These are phyloP conservation scores for Talaromyces sp. DNA, from an alignment of 2,329 filamentous ascomycete genomes.

Conservation along the genomic window DNA sequence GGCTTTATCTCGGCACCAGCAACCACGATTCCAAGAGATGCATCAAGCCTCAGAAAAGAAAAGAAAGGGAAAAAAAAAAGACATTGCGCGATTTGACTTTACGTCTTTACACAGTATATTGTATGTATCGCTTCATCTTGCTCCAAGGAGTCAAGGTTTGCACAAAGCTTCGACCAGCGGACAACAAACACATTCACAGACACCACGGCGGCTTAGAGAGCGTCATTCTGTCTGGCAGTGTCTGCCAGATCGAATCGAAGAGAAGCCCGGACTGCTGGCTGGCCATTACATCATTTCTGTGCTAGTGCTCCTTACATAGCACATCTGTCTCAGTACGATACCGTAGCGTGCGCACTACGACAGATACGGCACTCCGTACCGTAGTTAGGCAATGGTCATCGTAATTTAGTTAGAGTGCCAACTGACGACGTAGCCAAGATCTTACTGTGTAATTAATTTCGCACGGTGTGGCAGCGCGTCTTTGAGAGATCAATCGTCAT, in stretches of 20 bases:
- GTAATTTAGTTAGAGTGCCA: no score
- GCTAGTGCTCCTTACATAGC: not conserved
- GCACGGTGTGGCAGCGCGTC: not conserved
- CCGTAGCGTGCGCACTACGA: not conserved
- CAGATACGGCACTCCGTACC: not conserved
- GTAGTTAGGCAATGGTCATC: not conserved
- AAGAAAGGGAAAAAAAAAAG: not conserved
- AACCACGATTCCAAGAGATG: not conserved
- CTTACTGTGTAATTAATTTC: not conserved
- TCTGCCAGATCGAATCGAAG: not conserved
- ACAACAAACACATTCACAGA: not conserved
- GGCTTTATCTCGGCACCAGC: constrained; percentile 1
- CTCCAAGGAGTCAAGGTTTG: not conserved
- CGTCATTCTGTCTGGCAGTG: not conserved
- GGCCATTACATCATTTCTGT: constrained; percentile 7
- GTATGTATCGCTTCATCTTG: not conserved
- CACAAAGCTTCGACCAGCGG: not conserved
- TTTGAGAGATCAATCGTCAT: not conserved
- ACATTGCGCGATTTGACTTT: not conserved
- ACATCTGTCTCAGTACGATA: not conserved
- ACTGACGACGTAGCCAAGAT: not conserved
- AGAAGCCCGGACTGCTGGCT: not conserved
- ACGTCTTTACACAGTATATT: not conserved
- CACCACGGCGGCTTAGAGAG: not conserved
- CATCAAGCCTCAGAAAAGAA: not conserved